Evolutionary conservation across 2,329 filamentous ascomycete genomes (phyloP).

Genomic region (Ramichloridium luteum): DNA sequence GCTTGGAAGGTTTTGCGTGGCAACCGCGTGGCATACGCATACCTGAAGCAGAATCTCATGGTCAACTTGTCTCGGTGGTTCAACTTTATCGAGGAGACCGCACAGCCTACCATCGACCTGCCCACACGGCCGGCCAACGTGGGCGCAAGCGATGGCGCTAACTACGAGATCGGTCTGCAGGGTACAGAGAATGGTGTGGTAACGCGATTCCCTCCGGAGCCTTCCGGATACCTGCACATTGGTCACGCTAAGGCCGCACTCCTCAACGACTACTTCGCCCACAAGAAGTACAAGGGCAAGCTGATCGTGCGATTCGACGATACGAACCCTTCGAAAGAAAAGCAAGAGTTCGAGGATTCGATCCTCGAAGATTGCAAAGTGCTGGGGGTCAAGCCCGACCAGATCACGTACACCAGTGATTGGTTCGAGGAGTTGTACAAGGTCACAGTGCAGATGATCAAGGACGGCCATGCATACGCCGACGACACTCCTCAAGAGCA

Average conservation of each 20-base stretch:
- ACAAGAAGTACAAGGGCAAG: constrained; percentile 83
- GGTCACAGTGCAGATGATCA: constrained; percentile 71
- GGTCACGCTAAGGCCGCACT: constrained; percentile 90
- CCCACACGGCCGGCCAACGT: constrained; percentile 36
- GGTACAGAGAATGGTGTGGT: constrained; percentile 82
- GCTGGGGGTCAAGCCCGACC: constrained; percentile 84
- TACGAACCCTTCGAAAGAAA: constrained; percentile 95
- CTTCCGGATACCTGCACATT: constrained; percentile 90
- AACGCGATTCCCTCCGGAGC: constrained; percentile 86
- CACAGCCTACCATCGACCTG: constrained; percentile 54
- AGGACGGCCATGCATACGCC: constrained; percentile 77
- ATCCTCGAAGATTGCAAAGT: constrained; percentile 85
- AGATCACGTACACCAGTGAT: constrained; percentile 81
- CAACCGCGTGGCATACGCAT: constrained; percentile 73
- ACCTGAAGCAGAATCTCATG: constrained; percentile 65
- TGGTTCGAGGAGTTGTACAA: constrained; percentile 91
- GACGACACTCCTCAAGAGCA: constrained; percentile 86
- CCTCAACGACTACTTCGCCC: constrained; percentile 92
- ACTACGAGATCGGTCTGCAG: constrained; percentile 77
- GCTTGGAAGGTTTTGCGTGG: constrained; percentile 73
- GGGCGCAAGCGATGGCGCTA: constrained; percentile 62
- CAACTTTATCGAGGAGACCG: constrained; percentile 65
- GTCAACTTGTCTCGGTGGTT: constrained; percentile 79
- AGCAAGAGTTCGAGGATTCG: constrained; percentile 86
- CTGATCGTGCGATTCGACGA: constrained; percentile 90